Conservation (phyloP, 441 rosid genomes). For the Daphne laureola region DNA sequence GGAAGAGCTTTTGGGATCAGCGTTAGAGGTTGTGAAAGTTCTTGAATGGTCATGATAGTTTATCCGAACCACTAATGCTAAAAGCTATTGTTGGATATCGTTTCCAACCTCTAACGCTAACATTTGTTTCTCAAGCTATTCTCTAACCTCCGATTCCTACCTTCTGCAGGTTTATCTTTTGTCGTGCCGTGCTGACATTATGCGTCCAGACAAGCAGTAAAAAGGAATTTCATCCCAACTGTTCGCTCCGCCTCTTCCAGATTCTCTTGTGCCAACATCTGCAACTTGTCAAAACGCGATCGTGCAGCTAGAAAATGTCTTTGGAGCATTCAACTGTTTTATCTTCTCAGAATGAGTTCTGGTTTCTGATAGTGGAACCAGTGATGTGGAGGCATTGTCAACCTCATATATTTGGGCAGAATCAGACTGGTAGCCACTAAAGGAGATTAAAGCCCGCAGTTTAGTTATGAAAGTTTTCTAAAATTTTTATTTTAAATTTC, state of each 20-base stretch:
- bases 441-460: no score
- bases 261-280: slow-evolving; percentile 36
- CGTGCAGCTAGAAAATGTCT: slow-evolving; percentile 53
- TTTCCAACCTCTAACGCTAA: no score
- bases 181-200: slow-evolving; percentile 61
- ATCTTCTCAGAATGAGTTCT: slow-evolving; percentile 37
- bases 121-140: no score
- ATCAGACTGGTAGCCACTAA: no score
- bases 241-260: slow-evolving; percentile 68
- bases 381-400: slow-evolving; percentile 21
- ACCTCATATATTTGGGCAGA: slow-evolving; percentile 7
- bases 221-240: slow-evolving; percentile 65
- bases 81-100: no score
- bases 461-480: no score
- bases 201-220: slow-evolving; percentile 42
- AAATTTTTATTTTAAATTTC: no score
- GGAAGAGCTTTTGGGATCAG: no score
- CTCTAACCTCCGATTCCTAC: no score
- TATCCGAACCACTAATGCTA: no score
- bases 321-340: slow-evolving; percentile 50
- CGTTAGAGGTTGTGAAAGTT: no score
- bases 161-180: slow-evolving; percentile 64
- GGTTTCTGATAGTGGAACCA: slow-evolving; percentile 18
- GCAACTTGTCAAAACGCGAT: slow-evolving; percentile 39
- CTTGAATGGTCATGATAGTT: no score